These are phyloP conservation scores for Fraxinus americana DNA, from an alignment of 257 asterid genomes.

Conservation along the genomic window DNA sequence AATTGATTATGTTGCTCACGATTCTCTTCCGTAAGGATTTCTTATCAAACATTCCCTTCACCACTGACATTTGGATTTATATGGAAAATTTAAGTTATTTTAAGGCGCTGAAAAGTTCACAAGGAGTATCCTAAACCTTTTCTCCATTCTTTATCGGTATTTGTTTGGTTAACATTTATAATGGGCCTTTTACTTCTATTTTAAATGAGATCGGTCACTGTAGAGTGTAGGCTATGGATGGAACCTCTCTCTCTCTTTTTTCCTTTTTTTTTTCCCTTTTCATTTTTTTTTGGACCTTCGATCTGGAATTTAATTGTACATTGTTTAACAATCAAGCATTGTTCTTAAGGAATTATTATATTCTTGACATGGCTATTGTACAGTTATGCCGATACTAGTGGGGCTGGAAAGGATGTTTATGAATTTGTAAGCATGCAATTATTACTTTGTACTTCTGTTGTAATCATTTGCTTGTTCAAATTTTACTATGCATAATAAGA, in stretches of 20 bases:
- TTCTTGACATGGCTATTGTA: conserved; percentile 12
- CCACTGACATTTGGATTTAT: not conserved
- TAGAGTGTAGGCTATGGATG: conserved; percentile 6
- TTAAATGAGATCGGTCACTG: not conserved
- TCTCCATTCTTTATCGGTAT: no score
- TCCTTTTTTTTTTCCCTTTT: no score
- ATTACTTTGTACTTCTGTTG: not conserved
- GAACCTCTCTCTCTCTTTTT: not conserved
- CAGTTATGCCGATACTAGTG: conserved; percentile 78
- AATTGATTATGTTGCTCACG: conserved; percentile 93
- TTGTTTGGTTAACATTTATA: not conserved
- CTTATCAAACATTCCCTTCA: not conserved
- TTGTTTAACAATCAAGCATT: not conserved
- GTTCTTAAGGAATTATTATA: not conserved
- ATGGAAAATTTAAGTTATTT: not conserved
- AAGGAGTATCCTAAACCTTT: no score
- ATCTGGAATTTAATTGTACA: not conserved
- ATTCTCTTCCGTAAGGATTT: conserved; percentile 88
- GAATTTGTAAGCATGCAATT: conserved; percentile 60
- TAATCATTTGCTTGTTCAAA: not conserved
- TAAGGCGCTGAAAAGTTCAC: not conserved
- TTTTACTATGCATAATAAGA: no score
- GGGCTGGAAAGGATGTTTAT: conserved; percentile 73
- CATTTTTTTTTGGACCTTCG: not conserved
- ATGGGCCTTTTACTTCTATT: not conserved